Percentiles rank a stretch among this genome's conserved stretches.
phyloP scores from a whole-genome alignment of 2,329 filamentous ascomycete species.

The Fusarium marasasianum region DNA sequence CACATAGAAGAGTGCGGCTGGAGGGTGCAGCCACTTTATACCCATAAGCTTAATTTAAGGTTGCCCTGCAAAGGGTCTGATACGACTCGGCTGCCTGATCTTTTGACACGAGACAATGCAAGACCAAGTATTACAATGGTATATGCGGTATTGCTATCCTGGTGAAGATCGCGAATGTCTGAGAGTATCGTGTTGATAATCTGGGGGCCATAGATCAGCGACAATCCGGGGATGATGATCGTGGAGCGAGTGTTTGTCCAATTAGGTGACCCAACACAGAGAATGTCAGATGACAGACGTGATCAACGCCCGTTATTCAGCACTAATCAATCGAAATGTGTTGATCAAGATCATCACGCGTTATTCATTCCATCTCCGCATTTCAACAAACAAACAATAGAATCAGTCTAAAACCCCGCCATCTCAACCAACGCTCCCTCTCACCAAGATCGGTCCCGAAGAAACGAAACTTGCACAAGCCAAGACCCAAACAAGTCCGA shows the following conservation, averaged over 20 bases:
- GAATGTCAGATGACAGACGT: not conserved
- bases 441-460: not conserved
- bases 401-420: not conserved
- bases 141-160: not conserved
- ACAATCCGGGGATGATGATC: not conserved
- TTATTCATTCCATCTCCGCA: not conserved
- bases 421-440: not conserved
- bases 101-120: not conserved
- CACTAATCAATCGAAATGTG: not conserved
- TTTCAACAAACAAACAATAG: not conserved
- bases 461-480: not conserved
- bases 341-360: not conserved
- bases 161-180: not conserved
- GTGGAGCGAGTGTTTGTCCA: not conserved
- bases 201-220: not conserved
- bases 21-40: not conserved
- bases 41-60: constrained; percentile 24
- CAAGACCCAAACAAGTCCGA: not conserved
- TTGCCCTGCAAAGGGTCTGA: not conserved
- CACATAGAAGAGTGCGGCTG: not conserved
- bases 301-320: not conserved
- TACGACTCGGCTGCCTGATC: not conserved
- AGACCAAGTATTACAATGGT: not conserved
- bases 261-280: not conserved
- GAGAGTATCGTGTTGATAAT: not conserved